Percentiles rank a stretch among this genome's conserved stretches.
These are phyloP conservation scores for Arthroderma sp. DNA, from an alignment of 2,329 filamentous ascomycete species.

Conservation along the genomic window DNA sequence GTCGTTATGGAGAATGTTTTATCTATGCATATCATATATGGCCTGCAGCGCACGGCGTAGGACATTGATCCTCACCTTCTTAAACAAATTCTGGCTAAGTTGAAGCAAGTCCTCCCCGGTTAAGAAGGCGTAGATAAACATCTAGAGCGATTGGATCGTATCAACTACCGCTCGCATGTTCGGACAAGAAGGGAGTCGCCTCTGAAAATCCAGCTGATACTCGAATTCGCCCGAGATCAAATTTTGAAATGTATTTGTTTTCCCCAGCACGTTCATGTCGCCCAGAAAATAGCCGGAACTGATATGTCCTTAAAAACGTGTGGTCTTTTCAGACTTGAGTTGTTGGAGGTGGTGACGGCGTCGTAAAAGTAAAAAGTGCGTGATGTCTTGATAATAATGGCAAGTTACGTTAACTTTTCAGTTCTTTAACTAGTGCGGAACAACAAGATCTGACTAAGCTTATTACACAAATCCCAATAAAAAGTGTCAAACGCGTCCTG, in stretches of 20 bases:
- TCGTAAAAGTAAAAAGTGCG: too few relatives aligned
- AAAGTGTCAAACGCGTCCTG: too few relatives aligned
- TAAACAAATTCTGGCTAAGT: conserved; percentile 13
- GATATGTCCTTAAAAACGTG: too few relatives aligned
- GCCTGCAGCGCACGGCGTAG: conserved; percentile 19
- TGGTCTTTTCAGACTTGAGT: too few relatives aligned
- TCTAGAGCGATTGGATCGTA: conserved; percentile 14
- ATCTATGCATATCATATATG: conserved; percentile 25
- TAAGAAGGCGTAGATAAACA: conserved; percentile 18
- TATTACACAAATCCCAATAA: too few relatives aligned
- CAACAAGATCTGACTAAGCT: too few relatives aligned
- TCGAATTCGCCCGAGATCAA: conserved; percentile 23
- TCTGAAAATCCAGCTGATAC: conserved; percentile 22
- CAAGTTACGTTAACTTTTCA: too few relatives aligned
- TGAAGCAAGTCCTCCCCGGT: conserved; percentile 15
- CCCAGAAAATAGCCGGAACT: too few relatives aligned
- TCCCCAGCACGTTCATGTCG: conserved; percentile 11
- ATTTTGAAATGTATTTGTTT: conserved; percentile 16
- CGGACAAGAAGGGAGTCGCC: conserved; percentile 16
- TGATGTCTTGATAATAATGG: too few relatives aligned
- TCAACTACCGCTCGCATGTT: conserved; percentile 22
- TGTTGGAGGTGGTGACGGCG: too few relatives aligned
- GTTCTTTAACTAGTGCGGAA: too few relatives aligned
- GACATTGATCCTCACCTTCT: conserved; percentile 11
- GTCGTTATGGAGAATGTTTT: conserved; percentile 25